Conservation (phyloP, 176 grass and related monocot species). For the Zea mays region Zm-B73-REFERENCE-NAM-5.0 NC_050102.1:122411001-122411500, state of each 20-base stretch:
- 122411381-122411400: slow-evolving; percentile 45
- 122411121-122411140: slow-evolving; percentile 47
- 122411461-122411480: neutral
- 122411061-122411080: slow-evolving; percentile 35
- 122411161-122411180: slow-evolving; percentile 35
- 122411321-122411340: slow-evolving; percentile 14
- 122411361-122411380: slow-evolving; percentile 48
- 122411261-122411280: slow-evolving; percentile 35
- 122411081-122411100: slow-evolving; percentile 13
- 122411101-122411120: slow-evolving; percentile 26
- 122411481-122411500: neutral
- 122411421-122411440: slow-evolving; percentile 31
- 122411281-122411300: slow-evolving; percentile 54
- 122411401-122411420: slow-evolving; percentile 31
- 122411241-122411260: slow-evolving; percentile 60
- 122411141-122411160: slow-evolving; percentile 39
- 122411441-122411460: slow-evolving; percentile 40
- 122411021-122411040: slow-evolving; percentile 24
- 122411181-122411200: neutral
- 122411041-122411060: slow-evolving; percentile 47
- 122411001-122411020: slow-evolving; percentile 56
- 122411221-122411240: slow-evolving; percentile 34
- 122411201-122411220: slow-evolving; percentile 37
- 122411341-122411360: slow-evolving; percentile 59
- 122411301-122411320: slow-evolving; percentile 51